Evolutionary conservation across 805 yeast genomes (phyloP).

Genomic region (Kodamaea kakaduensis): DNA sequence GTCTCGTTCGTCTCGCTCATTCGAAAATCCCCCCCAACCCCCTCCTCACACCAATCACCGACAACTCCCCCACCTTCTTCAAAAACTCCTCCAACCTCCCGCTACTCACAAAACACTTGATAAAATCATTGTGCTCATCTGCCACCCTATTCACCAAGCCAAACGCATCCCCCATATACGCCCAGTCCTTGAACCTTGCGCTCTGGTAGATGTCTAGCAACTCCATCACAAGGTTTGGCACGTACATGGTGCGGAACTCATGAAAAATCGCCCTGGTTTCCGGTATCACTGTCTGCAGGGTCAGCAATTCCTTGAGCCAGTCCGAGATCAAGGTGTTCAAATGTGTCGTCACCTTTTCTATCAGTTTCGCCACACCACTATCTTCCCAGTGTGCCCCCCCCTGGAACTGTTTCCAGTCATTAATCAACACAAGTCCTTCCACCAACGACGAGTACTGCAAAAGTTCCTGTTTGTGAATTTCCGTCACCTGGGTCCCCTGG

Average conservation of each 20-base stretch:
- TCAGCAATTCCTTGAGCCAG: conserved; percentile 37
- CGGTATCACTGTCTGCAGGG: conserved; percentile 4
- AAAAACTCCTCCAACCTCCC: conserved; percentile 55
- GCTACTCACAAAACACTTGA: conserved; percentile 55
- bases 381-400: conserved; percentile 23
- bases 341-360: conserved; percentile 30
- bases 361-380: conserved; percentile 32
- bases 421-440: conserved; percentile 41
- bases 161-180: conserved; percentile 53
- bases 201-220: conserved; percentile 49
- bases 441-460: conserved; percentile 45
- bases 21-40: conserved; percentile 46
- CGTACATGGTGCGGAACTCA: conserved; percentile 61
- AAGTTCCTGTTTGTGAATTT: conserved; percentile 43
- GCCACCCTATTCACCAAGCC: conserved; percentile 62
- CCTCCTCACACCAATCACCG: conserved; percentile 45
- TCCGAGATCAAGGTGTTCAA: conserved; percentile 25
- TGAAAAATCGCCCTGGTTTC: conserved; percentile 39
- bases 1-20: too few relatives aligned
- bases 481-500: conserved; percentile 22
- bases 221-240: conserved; percentile 70
- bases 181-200: conserved; percentile 36
- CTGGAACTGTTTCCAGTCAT: conserved; percentile 46
- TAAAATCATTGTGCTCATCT: conserved; percentile 57
- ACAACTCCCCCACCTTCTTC: conserved; percentile 50